Base-by-base conservation (phyloP, 208 protist species). In the Crithidia bombi region DNA sequence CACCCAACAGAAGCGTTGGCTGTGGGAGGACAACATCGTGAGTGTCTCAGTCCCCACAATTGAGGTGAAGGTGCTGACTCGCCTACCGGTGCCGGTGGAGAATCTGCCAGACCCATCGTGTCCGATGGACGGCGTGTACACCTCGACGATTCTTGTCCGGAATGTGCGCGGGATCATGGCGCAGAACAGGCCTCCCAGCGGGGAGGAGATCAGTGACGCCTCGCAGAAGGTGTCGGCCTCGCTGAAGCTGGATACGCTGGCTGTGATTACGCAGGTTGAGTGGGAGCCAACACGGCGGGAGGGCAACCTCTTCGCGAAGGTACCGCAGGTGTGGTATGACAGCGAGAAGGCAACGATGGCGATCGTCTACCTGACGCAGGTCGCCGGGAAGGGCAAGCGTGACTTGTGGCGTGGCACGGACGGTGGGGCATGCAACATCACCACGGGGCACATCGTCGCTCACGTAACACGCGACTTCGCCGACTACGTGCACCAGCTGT, bases 1-100 rank as follows among this genome's bases (percentile, higher is more conserved):
- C 25, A 79, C 55, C 12, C 84, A 89, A 52, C 89, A 94, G 78
- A 94, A 92, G 73, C 86, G 79, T 12, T 96, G 91, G 91, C 73
- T 85, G 15, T 85, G 78, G 38, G 85, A 91, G 65, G 85, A 86
- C 50, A 77, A 71, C 49, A 87, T 96, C 44, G 36, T 82, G n/a
- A 93, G 85, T 46, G 67, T 86, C 5, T 47, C 81, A 19, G 58
- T 93, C 23, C 88, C 88, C 21, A 87, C 79, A 14, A 64, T 93
- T 7, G 86, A 94, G 80, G 55, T 86, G 39, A 92, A 91, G 77
- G 19, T 89, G 32, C 43, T 96, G 46, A 87, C 82, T 7, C 65
- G 58, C 21, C 69, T 92, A 52, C 73, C 81, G 0, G 61, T 92
- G 47, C 77, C 88, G 21, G 64, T 26, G 32, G 79, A 90, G 38